These are phyloP conservation scores for Tricholoma saponaceum DNA, from an alignment of 768 basidiomycete species.

Conservation along the genomic window DNA sequence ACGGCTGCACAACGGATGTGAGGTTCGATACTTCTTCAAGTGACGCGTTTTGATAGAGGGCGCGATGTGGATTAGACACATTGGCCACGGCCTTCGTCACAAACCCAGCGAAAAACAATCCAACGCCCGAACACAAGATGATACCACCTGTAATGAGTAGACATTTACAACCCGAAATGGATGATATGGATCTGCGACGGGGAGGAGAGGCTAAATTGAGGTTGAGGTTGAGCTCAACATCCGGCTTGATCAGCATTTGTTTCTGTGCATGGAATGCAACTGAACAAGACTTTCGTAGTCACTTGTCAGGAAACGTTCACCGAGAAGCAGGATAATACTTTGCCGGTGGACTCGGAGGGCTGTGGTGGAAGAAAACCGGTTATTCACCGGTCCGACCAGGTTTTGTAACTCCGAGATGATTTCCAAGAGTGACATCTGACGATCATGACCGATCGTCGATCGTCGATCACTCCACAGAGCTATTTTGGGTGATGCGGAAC, in stretches of 20 bases:
- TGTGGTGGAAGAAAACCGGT: too few species aligned
- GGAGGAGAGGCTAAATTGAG: slow-evolving; percentile 1
- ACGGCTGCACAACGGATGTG: slow-evolving; percentile 8
- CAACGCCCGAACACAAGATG: slow-evolving; percentile 2
- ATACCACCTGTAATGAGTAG: slow-evolving; percentile 3
- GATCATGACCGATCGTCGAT: too few species aligned
- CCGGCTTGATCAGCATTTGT: not conserved
- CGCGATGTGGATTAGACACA: slow-evolving; percentile 6
- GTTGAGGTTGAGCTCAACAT: not conserved
- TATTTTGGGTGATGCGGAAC: too few species aligned
- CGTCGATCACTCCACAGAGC: too few species aligned
- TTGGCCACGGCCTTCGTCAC: not conserved
- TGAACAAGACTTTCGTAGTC: not conserved
- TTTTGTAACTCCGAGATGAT: too few species aligned
- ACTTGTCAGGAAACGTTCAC: too few species aligned
- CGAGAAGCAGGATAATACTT: too few species aligned
- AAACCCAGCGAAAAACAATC: slow-evolving; percentile 1
- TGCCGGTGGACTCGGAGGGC: too few species aligned
- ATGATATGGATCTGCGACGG: slow-evolving; percentile 5
- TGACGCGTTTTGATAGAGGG: slow-evolving; percentile 7
- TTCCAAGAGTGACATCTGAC: too few species aligned
- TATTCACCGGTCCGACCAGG: too few species aligned
- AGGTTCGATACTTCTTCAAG: slow-evolving; percentile 3
- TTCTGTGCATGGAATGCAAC: not conserved
- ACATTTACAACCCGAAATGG: slow-evolving; percentile 10